These are phyloP conservation scores for Mycena albidolilacea DNA, from an alignment of 768 basidiomycete species.

Conservation along the genomic window DNA sequence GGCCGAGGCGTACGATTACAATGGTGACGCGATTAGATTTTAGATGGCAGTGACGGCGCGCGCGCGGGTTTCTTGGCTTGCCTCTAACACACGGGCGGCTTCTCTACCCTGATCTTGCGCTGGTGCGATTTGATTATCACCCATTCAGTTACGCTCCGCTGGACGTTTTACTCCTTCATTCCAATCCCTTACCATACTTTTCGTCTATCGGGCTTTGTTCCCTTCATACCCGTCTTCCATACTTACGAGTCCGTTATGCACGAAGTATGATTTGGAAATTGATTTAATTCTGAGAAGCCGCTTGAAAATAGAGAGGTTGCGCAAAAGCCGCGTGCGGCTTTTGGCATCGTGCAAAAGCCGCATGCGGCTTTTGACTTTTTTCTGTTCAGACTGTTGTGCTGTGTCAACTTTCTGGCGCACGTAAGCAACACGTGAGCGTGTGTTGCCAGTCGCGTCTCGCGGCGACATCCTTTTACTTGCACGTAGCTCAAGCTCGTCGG, in stretches of 20 bases:
- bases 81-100: slow-evolving; percentile 15
- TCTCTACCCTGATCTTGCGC: slow-evolving; percentile 5
- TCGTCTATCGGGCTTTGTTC: slow-evolving; percentile 18
- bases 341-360: no score
- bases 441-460: slow-evolving; percentile 5
- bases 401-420: background rate
- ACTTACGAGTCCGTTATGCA: slow-evolving; percentile 22
- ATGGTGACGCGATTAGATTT: slow-evolving; percentile 41
- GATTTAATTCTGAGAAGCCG: background rate
- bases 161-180: slow-evolving; percentile 33
- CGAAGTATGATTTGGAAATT: slow-evolving; percentile 29
- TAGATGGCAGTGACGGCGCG: slow-evolving; percentile 24
- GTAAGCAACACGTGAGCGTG: slow-evolving; percentile 21
- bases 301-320: no score
- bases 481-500: no score
- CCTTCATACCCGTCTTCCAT: slow-evolving; percentile 28
- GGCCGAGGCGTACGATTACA: slow-evolving; percentile 55
- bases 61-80: slow-evolving; percentile 11
- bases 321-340: no score
- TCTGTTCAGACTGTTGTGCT: no score
- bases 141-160: slow-evolving; percentile 36
- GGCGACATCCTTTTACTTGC: no score
- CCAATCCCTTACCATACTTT: slow-evolving; percentile 1
- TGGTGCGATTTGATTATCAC: slow-evolving; percentile 15
- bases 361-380: no score